Evolutionary conservation across 1,284 basidiomycete species (phyloP).

Genomic region (Xerocomus cyaneibrunnescens): DNA sequence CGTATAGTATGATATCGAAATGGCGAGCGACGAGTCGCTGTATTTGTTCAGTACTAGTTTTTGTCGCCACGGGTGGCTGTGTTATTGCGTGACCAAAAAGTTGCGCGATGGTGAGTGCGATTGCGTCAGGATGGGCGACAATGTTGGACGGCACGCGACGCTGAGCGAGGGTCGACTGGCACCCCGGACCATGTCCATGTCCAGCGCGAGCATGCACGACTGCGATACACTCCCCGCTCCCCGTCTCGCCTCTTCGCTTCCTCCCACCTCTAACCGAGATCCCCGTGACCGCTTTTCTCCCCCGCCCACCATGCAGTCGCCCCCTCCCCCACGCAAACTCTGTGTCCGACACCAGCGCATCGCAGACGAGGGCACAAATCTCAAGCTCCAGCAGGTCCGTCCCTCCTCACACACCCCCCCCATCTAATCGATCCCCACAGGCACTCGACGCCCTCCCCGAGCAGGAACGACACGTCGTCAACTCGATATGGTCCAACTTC

Average conservation of each 20-base stretch:
- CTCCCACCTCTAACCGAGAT: not conserved
- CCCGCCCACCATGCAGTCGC: constrained; percentile 20
- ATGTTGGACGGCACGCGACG: not conserved
- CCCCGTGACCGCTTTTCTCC: too few species aligned
- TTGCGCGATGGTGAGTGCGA: constrained; percentile 31
- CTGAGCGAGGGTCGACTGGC: not conserved
- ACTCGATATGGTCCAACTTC: constrained; percentile 95
- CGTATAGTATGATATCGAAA: constrained; percentile 40
- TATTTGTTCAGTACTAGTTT: too few species aligned
- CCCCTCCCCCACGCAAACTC: constrained; percentile 60
- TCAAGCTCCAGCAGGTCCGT: constrained; percentile 87
- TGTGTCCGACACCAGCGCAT: constrained; percentile 94
- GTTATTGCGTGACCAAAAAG: constrained; percentile 5
- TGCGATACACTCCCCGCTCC: constrained; percentile 75
- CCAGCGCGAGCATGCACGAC: constrained; percentile 40
- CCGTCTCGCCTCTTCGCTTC: constrained; percentile 40
- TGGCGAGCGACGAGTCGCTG: constrained; percentile 28
- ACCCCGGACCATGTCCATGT: constrained; percentile 20
- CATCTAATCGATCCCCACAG: constrained; percentile 43
- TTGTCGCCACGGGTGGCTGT: too few species aligned
- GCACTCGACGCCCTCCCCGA: constrained; percentile 91
- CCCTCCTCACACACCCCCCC: not conserved
- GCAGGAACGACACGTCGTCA: constrained; percentile 87
- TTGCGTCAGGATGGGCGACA: constrained; percentile 1
- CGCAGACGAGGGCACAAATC: constrained; percentile 94